These are phyloP conservation scores for Aspergillus udagawae DNA, from an alignment of 2,329 filamentous ascomycete species.

Conservation along the genomic window DNA sequence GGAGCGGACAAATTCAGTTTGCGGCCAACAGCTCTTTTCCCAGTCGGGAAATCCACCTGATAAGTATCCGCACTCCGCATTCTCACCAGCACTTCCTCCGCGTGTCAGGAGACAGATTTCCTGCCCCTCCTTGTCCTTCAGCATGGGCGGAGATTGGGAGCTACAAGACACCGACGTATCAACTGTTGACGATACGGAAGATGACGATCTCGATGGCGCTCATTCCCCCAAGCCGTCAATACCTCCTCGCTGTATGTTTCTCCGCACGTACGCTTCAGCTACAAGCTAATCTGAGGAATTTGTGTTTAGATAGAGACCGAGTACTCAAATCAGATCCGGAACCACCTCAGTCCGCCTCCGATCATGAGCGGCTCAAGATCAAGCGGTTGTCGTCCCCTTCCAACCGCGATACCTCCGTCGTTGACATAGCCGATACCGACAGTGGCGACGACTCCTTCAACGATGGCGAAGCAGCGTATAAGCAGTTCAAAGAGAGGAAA, in stretches of 20 bases:
- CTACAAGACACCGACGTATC: constrained; percentile 22
- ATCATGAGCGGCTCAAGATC: neutral
- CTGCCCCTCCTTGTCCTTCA: constrained; percentile 8
- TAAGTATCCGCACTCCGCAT: constrained; percentile 7
- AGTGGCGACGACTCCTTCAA: constrained; percentile 33
- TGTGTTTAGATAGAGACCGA: constrained; percentile 3
- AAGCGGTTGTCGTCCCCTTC: constrained; percentile 9
- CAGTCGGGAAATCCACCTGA: constrained; percentile 12
- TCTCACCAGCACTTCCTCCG: neutral
- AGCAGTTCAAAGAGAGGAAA: constrained; percentile 61
- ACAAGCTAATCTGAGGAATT: constrained; percentile 15
- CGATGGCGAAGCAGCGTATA: constrained; percentile 49
- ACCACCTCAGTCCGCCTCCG: neutral
- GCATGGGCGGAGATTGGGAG: constrained; percentile 25
- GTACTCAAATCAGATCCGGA: neutral
- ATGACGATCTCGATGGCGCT: constrained; percentile 45
- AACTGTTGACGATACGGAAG: constrained; percentile 25
- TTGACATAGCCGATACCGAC: constrained; percentile 20
- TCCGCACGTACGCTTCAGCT: neutral
- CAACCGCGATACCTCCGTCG: constrained; percentile 14
- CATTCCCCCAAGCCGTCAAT: constrained; percentile 10
- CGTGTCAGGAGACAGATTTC: neutral
- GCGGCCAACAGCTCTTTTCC: constrained; percentile 20
- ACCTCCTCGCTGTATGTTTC: constrained; percentile 7
- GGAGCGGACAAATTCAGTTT: constrained; percentile 4